A percentile compares a stretch with the other conserved stretches of the same genome.
Conservation (phyloP, 345 rosid genomes). For the Camelina neglecta region DNA sequence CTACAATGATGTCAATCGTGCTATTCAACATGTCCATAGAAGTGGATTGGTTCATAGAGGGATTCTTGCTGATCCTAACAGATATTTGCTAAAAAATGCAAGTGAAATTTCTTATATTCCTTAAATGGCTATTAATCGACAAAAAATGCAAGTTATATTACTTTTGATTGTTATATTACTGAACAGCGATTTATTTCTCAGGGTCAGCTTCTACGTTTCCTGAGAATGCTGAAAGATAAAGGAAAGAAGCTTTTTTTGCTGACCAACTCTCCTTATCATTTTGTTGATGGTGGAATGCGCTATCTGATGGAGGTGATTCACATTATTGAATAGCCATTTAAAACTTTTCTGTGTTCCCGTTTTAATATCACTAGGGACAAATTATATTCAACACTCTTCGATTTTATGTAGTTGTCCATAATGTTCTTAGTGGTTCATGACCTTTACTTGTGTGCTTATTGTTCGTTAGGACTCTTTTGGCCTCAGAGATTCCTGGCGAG, state of each 20-base stretch:
- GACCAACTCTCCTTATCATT: slow-evolving; percentile 93
- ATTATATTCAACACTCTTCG: background rate
- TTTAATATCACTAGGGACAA: background rate
- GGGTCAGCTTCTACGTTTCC: slow-evolving; percentile 68
- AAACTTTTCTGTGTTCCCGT: background rate
- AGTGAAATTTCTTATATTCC: slow-evolving; percentile 50
- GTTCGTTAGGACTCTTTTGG: slow-evolving; percentile 69
- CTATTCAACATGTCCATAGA: slow-evolving; percentile 93
- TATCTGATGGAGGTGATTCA: slow-evolving; percentile 84
- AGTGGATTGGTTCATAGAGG: slow-evolving; percentile 94
- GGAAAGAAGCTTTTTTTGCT: slow-evolving; percentile 94
- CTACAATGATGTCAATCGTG: slow-evolving; percentile 88
- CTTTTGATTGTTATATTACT: slow-evolving; percentile 2
- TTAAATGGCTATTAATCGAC: too few relatives aligned
- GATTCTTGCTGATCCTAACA: slow-evolving; percentile 81
- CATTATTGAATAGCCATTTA: slow-evolving; percentile 3
- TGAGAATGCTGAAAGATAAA: slow-evolving; percentile 78
- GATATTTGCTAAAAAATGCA: slow-evolving; percentile 84
- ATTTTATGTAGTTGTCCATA: background rate
- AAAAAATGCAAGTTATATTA: background rate
- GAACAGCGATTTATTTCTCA: slow-evolving; percentile 42
- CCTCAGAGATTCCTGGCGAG: slow-evolving; percentile 76
- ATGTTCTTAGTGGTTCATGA: slow-evolving; percentile 28
- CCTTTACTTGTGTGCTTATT: slow-evolving; percentile 7
- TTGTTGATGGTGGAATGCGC: slow-evolving; percentile 96